These are phyloP conservation scores for Acorus gramineus DNA, from an alignment of 106 monocot species.

Conservation along the genomic window DNA sequence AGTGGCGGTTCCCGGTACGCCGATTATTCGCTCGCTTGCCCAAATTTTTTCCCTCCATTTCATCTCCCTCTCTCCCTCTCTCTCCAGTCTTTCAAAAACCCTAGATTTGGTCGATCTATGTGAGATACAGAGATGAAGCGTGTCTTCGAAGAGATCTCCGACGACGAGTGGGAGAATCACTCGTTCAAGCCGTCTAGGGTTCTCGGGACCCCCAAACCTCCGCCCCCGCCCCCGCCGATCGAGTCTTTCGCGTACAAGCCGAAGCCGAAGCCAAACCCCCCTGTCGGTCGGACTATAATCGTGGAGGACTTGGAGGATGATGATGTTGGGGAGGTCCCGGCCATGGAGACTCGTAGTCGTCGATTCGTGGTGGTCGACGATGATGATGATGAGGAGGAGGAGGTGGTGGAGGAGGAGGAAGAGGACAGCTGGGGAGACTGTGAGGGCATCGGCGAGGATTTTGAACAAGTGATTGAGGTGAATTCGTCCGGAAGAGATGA, in stretches of 20 bases:
- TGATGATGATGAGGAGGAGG: slow-evolving; percentile 31
- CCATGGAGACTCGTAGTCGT: slow-evolving; percentile 1
- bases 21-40: not conserved
- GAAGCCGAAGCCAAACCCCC: not conserved
- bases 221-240: slow-evolving; percentile 34
- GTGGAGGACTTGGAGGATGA: slow-evolving; percentile 26
- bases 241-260: slow-evolving; percentile 74
- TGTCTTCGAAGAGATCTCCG: slow-evolving; percentile 85
- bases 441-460: slow-evolving; percentile 1
- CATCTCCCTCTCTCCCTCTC: not conserved
- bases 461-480: not conserved
- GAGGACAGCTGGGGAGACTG: slow-evolving; percentile 16
- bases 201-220: slow-evolving; percentile 35
- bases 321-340: slow-evolving; percentile 21
- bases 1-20: too few relatives aligned
- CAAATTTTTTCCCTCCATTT: not conserved
- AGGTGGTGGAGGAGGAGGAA: slow-evolving; percentile 29
- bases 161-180: slow-evolving; percentile 85
- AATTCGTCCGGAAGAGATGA: too few relatives aligned
- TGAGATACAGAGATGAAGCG: slow-evolving; percentile 30
- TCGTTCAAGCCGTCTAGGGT: slow-evolving; percentile 51
- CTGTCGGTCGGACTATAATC: not conserved
- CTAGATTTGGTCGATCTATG: too few relatives aligned
- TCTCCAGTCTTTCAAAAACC: not conserved
- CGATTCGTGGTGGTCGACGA: slow-evolving; percentile 43